Conservation (phyloP, 2,329 filamentous ascomycete species). For the Delphinella strobiligena region DNA sequence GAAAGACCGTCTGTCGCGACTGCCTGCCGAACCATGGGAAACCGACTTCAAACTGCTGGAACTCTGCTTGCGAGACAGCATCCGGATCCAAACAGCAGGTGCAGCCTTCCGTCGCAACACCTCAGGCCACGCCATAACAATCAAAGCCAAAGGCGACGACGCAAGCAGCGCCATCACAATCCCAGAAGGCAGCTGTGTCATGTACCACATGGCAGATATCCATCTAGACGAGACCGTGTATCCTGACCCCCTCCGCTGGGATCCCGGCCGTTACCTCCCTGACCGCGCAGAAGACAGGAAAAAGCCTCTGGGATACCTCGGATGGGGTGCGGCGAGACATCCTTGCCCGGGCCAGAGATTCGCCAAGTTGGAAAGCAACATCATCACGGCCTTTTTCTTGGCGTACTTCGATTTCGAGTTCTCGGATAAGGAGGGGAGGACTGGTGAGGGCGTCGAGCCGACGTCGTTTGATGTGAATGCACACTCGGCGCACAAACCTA, state of each 20-base stretch:
- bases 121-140: conserved; percentile 31
- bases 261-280: conserved; percentile 37
- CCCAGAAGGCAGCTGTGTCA: conserved; percentile 34
- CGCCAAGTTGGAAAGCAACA: conserved; percentile 41
- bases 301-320: conserved; percentile 16
- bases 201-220: conserved; percentile 36
- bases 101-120: conserved; percentile 41
- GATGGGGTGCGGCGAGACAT: conserved; percentile 24
- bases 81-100: conserved; percentile 39
- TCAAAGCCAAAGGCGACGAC: conserved; percentile 31
- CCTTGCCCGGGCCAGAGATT: conserved; percentile 35
- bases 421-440: conserved; percentile 28
- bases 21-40: conserved; percentile 45
- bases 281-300: conserved; percentile 38
- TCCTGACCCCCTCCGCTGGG: conserved; percentile 35
- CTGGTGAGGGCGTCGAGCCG: conserved; percentile 12
- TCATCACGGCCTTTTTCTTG: conserved; percentile 39
- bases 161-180: too few relatives aligned
- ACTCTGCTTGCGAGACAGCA: conserved; percentile 40
- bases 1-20: conserved; percentile 28
- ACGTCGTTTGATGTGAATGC: conserved; percentile 26
- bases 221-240: conserved; percentile 40
- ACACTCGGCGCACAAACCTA: conserved; percentile 30
- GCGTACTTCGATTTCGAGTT: conserved; percentile 38
- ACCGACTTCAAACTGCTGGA: conserved; percentile 41